phyloP scores from a whole-genome alignment of 331 rosid genomes.

The Malus hybrid region DNA sequence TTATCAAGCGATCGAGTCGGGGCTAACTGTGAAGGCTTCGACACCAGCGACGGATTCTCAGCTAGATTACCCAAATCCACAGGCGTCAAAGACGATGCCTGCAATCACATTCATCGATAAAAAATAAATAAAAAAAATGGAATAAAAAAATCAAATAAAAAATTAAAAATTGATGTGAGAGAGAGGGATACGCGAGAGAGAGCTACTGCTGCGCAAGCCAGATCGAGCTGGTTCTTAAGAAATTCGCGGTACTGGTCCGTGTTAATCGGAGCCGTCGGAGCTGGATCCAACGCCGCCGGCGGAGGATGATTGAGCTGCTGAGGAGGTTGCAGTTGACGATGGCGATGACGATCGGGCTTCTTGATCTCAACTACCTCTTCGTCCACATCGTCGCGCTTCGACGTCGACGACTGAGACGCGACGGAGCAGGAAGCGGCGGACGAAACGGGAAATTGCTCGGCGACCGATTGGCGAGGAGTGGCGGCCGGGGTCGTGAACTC shows the following conservation, averaged over 20 bases:
- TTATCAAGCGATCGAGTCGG: conserved; percentile 11
- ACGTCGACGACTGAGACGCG: conserved; percentile 34
- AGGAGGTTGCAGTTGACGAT: background rate
- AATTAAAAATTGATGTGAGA: background rate
- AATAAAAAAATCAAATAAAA: background rate
- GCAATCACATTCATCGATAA: conserved; percentile 1
- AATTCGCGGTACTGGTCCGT: conserved; percentile 32
- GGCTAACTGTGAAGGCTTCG: conserved; percentile 25
- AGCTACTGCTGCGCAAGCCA: conserved; percentile 55
- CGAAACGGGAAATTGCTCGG: conserved; percentile 10
- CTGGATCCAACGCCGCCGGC: conserved; percentile 22
- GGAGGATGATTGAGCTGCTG: conserved; percentile 1
- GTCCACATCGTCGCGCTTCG: conserved; percentile 31
- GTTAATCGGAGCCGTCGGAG: background rate
- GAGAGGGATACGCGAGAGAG: conserved; percentile 29
- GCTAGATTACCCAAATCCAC: conserved; percentile 16
- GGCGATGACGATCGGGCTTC: conserved; percentile 21
- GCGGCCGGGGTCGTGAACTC: conserved; percentile 23
- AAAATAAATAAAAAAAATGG: background rate
- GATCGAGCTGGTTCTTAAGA: conserved; percentile 41
- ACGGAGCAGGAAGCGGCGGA: conserved; percentile 14
- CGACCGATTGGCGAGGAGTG: conserved; percentile 3
- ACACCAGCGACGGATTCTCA: conserved; percentile 7
- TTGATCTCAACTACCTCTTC: conserved; percentile 36
- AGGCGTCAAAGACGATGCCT: conserved; percentile 34